Evolutionary conservation across 352 stramenopile species (phyloP), one percentile per base, ranked within the genome.

Genomic region (Globisporangium iwayamae): DNA sequence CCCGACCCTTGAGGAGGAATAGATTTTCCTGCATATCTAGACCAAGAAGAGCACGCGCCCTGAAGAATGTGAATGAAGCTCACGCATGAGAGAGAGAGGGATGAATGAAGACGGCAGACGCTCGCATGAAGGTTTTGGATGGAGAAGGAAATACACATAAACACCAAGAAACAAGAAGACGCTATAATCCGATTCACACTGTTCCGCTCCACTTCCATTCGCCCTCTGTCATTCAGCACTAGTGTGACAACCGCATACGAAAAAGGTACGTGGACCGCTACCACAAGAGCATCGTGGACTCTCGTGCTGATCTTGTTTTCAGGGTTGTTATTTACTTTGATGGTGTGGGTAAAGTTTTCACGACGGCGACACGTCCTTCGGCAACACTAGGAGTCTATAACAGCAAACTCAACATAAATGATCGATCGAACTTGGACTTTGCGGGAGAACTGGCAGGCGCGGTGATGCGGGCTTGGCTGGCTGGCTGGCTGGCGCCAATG

Each of bases 1-100:
- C 62, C 85, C 85, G 22, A 85, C 78, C 64, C 71, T 91, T 20
- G 85, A 90, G 32, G 85, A 91, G 45, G 83, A 91, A 55, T 75
- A 78, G 56, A 61, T 55, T 28, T 20, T 20, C 34, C 43, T 56
- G 50, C 34, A 46, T 39, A 57, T 57, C 51, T 57, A 41, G 51
- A 57, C 30, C 38, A 51, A 34, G 28, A 51, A 22, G 28, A 50
- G 39, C 18, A 38, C 38, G 43, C n/a, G 22, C 9, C 4, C 32
- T 36, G 57, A 63, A 56, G 57, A 32, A 25, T 16, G 48, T 34
- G 14, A 18, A 9, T 14, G 28, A 34, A 39, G 16, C 32, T 7
- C 25, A n/a, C 28, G 48, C 48, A 54, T 4, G 16, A 54, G 25
- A 48, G 43, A 5, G 16, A 54, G 25, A 50, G 18, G 25, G 46